phyloP scores from a whole-genome alignment of 192 early-diverging fungal species.

The Coemansia sp. region DNA sequence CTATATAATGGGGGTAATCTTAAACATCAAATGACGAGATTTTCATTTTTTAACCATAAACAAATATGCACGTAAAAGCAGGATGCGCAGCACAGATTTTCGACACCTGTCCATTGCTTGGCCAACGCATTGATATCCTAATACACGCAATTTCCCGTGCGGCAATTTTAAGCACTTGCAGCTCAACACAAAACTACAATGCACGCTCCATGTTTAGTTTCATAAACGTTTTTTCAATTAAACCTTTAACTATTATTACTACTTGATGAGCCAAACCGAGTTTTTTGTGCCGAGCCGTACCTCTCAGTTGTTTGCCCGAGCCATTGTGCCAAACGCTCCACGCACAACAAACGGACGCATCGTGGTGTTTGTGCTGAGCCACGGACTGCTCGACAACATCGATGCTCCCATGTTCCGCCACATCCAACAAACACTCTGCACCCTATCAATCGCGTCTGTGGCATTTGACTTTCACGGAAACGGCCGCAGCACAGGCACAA shows the following conservation, averaged over 20 bases:
- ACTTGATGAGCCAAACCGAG: slow-evolving; percentile 3
- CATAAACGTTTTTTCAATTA: no score
- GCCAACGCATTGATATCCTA: no score
- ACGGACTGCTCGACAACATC: slow-evolving; percentile 57
- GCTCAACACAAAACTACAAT: no score
- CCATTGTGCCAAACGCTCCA: slow-evolving; percentile 7
- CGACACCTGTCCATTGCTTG: no score
- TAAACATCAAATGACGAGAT: no score
- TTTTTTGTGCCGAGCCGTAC: slow-evolving; percentile 10
- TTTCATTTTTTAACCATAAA: no score
- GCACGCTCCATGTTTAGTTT: no score
- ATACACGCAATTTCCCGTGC: no score
- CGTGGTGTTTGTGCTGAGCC: slow-evolving; percentile 54
- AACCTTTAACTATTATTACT: neutral
- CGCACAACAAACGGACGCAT: neutral
- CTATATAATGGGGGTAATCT: no score
- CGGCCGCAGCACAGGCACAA: slow-evolving; percentile 56
- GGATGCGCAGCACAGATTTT: no score
- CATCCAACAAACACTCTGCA: slow-evolving; percentile 17
- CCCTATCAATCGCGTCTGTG: slow-evolving; percentile 28
- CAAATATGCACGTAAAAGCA: no score
- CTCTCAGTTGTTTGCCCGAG: slow-evolving; percentile 16
- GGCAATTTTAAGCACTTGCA: no score
- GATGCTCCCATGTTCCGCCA: slow-evolving; percentile 26
- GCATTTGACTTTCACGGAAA: slow-evolving; percentile 62